Base-by-base conservation (phyloP, 495 filamentous ascomycete genomes). In the Immersiella caudata region DNA sequence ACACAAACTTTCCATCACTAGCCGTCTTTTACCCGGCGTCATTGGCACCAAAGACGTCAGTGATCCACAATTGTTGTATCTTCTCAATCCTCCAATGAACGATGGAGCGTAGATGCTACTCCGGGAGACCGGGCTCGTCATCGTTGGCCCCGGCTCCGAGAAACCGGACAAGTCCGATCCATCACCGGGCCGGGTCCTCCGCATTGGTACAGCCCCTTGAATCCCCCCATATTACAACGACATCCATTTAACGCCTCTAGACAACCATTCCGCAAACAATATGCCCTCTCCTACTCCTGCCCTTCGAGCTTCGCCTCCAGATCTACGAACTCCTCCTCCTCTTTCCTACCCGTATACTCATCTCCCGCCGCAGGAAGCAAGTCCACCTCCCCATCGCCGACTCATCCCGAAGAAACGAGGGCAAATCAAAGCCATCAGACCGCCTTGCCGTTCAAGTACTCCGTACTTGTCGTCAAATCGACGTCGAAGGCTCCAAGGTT, bases 271-370 rank as follows among this genome's bases (percentile, higher is more conserved):
- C 40, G 16, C 40, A 46, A 46, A 46, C 9, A 18, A 6, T 25
- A 27, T 59, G 24, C 9, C 25, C n/a, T 16, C 33, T 59, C 60
- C 60, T 55, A 40, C 59, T 46, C 59, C 60, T 63, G 21, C 59
- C 24, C 26, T 62, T 55, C 35, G 60, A 16, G 14, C 66, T 33
- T 40, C 59, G 33, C 25, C 56, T 59, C 18, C 6, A 29, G 11
- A 59, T 59, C 26, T 59, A 59, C 56, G 24, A 29, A 25, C 56
- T 59, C 27, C 26, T 59, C 21, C 26, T 59, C 26, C 24, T 59
- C 18, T 59, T 2, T 2, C 52, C 52, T 14, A 11, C 7, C 9
- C 52, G 21, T 1, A 55, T 55, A 2, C 21, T 55, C 21, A 55
- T 55, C 25, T 55, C 52, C 16, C 20, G 7, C 20, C 52, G 24